phyloP scores from a whole-genome alignment of 2,329 filamentous ascomycete species.

The Tolypocladium ophioglossoides region DNA sequence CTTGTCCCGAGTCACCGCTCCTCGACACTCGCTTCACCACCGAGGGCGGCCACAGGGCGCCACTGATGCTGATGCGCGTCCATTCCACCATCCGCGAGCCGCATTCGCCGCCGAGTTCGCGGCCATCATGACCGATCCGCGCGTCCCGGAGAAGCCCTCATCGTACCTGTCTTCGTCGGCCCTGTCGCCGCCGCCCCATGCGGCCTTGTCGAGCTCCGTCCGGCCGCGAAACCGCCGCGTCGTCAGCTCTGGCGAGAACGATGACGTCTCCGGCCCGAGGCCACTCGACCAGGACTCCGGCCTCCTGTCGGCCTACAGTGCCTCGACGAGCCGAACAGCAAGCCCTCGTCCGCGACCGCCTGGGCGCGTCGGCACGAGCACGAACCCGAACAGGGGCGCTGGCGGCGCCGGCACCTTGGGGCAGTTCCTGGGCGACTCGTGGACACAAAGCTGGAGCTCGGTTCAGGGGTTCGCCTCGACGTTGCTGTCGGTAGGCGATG shows the following conservation, averaged over 20 bases:
- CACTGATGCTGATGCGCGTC: slow-evolving; percentile 22
- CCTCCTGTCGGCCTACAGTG: slow-evolving; percentile 21
- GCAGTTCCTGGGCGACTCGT: slow-evolving; percentile 38
- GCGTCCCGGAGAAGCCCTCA: slow-evolving; percentile 17
- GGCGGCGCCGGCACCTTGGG: slow-evolving; percentile 24
- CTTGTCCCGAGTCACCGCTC: not conserved
- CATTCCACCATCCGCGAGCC: slow-evolving; percentile 14
- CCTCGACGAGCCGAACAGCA: slow-evolving; percentile 29
- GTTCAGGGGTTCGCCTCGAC: slow-evolving; percentile 44
- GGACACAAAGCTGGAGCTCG: slow-evolving; percentile 43
- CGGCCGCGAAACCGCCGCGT: slow-evolving; percentile 42
- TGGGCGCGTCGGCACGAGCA: slow-evolving; percentile 18
- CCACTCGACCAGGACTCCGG: slow-evolving; percentile 6
- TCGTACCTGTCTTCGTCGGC: slow-evolving; percentile 35
- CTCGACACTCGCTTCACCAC: not conserved
- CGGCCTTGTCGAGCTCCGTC: slow-evolving; percentile 27
- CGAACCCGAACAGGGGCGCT: slow-evolving; percentile 16
- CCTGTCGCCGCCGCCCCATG: slow-evolving; percentile 28
- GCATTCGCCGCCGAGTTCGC: slow-evolving; percentile 19
- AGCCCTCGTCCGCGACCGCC: slow-evolving; percentile 39
- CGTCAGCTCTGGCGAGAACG: slow-evolving; percentile 19
- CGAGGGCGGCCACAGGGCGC: not conserved
- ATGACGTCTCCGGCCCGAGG: slow-evolving; percentile 22
- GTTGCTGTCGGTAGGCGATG: slow-evolving; percentile 19
- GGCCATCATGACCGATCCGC: slow-evolving; percentile 25